Conservation (phyloP, 257 asterid genomes). For the Forsythia suspensa region DNA sequence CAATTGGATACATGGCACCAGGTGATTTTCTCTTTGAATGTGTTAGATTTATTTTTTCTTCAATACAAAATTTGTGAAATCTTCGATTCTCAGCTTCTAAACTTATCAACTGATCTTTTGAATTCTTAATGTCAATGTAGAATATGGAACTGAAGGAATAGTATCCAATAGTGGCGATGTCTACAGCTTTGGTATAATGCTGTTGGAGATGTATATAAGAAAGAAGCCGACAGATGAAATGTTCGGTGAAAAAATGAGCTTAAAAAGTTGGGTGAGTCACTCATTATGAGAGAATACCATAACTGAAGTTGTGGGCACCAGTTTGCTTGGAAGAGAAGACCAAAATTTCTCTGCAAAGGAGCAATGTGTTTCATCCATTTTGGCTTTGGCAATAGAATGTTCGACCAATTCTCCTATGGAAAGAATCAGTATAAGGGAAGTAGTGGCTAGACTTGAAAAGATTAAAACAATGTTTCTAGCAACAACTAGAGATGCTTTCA, state of each 20-base stretch:
- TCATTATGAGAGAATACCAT: neutral
- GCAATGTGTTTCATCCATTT: constrained; percentile 25
- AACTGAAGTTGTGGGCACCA: neutral
- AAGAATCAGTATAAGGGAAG: constrained; percentile 31
- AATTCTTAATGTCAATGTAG: neutral
- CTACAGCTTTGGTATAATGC: constrained; percentile 8
- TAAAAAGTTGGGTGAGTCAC: neutral
- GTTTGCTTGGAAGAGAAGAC: constrained; percentile 7
- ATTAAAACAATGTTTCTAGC: constrained; percentile 26
- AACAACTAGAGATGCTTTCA: neutral
- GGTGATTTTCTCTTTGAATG: neutral
- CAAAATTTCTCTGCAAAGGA: constrained; percentile 10
- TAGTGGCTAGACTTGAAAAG: constrained; percentile 25
- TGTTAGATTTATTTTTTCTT: no score
- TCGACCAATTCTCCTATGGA: constrained; percentile 24
- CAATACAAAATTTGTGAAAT: neutral
- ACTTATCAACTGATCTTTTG: neutral
- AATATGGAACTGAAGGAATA: constrained; percentile 1
- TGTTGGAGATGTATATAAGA: constrained; percentile 7
- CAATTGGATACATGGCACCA: neutral
- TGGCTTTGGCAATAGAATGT: constrained; percentile 34
- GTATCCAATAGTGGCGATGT: constrained; percentile 9
- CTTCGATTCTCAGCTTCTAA: neutral
- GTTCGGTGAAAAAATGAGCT: neutral
- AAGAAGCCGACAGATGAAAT: constrained; percentile 13